Percentiles rank a stretch among this genome's conserved stretches.
These are phyloP conservation scores for Sarcodon sp. DNA, from an alignment of 768 basidiomycete genomes.

Conservation along the genomic window DNA sequence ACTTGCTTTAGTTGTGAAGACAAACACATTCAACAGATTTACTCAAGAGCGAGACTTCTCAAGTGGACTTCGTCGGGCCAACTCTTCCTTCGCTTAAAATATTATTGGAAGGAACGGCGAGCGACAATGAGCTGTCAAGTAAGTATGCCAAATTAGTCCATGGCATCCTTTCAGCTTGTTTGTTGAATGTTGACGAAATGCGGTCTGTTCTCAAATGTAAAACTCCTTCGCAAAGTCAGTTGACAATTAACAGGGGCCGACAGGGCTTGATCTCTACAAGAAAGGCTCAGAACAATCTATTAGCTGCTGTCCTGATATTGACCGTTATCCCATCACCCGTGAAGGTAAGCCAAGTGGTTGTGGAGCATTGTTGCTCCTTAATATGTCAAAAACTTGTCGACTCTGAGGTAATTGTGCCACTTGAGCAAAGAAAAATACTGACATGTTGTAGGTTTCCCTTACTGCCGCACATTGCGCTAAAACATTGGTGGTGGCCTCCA, in stretches of 20 bases:
- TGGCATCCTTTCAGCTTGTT: conserved; percentile 73
- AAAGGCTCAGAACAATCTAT: conserved; percentile 85
- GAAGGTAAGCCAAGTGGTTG: conserved; percentile 55
- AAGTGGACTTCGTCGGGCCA: conserved; percentile 68
- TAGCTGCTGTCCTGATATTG: conserved; percentile 75
- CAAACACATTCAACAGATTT: conserved; percentile 34
- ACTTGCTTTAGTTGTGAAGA: background rate
- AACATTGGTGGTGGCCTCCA: conserved; percentile 66
- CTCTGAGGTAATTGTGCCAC: conserved; percentile 39
- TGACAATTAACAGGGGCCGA: conserved; percentile 45
- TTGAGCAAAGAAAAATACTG: background rate
- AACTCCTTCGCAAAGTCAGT: conserved; percentile 1
- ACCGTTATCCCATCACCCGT: conserved; percentile 61
- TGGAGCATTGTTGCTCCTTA: conserved; percentile 79
- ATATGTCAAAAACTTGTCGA: conserved; percentile 73
- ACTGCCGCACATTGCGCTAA: conserved; percentile 86
- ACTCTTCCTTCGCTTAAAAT: conserved; percentile 71
- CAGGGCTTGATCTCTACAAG: conserved; percentile 61
- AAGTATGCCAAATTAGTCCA: conserved; percentile 54
- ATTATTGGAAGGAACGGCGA: conserved; percentile 44
- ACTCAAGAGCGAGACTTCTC: conserved; percentile 75
- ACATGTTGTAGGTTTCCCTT: conserved; percentile 44
- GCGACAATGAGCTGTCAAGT: conserved; percentile 28
- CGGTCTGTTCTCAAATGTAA: conserved; percentile 32
- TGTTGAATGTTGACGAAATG: conserved; percentile 86